These are phyloP conservation scores for Bidens hawaiensis DNA, from an alignment of 140 eudicot genomes.

Conservation along the genomic window DNA sequence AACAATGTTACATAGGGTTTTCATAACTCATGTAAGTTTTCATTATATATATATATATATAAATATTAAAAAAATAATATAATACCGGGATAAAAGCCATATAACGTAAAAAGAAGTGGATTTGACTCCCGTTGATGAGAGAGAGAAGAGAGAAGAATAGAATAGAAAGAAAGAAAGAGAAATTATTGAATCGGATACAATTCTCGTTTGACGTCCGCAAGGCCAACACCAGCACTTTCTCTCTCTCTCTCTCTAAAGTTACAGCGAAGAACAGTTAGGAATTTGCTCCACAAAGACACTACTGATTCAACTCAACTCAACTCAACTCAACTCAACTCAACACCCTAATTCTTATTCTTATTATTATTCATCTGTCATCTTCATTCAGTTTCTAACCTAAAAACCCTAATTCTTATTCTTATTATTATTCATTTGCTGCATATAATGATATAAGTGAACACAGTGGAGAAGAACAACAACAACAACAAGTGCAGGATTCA, in stretches of 20 bases:
- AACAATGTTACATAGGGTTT: no score
- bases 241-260: conserved; percentile 76
- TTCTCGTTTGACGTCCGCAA: conserved; percentile 96
- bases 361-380: no score
- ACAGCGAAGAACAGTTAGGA: conserved; percentile 57
- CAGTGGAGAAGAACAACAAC: no score
- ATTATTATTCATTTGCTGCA: neutral
- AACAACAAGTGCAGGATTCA: conserved; percentile 15
- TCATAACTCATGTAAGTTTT: neutral
- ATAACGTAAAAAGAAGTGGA: conserved; percentile 35
- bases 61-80: no score
- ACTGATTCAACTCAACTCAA: no score
- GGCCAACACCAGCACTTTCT: conserved; percentile 40
- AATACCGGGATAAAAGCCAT: no score
- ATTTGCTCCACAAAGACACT: no score
- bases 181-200: conserved; percentile 78
- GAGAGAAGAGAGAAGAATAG: conserved; percentile 31
- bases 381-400: conserved; percentile 1
- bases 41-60: no score
- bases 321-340: no score
- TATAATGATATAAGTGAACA: conserved; percentile 11
- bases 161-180: conserved; percentile 49
- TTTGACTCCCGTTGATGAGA: conserved; percentile 52
- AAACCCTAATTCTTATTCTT: conserved; percentile 26
- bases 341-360: no score